phyloP scores from a whole-genome alignment of 192 early-diverging fungal species.

The Gamsiella multidivaricata region DNA sequence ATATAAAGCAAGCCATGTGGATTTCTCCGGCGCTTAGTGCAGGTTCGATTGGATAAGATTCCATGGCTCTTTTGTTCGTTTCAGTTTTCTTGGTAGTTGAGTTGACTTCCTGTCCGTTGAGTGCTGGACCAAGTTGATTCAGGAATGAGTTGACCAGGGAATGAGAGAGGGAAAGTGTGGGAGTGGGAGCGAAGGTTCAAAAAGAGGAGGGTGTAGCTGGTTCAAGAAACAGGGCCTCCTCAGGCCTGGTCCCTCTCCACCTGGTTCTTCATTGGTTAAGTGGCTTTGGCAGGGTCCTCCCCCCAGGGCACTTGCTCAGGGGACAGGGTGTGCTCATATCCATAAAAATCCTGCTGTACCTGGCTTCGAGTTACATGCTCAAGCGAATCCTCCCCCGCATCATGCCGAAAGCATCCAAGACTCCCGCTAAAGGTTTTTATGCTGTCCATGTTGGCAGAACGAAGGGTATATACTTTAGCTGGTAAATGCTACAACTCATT shows the following conservation, averaged over 20 bases:
- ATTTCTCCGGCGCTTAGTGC: conserved; percentile 26
- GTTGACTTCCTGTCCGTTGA: too few species aligned
- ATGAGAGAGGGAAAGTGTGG: not conserved
- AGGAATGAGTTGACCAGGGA: too few species aligned
- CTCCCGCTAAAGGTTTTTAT: conserved; percentile 48
- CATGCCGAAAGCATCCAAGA: conserved; percentile 42
- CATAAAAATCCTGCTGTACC: too few species aligned
- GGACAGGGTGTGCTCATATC: too few species aligned
- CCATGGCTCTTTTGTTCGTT: conserved; percentile 19
- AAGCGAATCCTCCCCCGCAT: conserved; percentile 10
- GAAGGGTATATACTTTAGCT: conserved; percentile 55
- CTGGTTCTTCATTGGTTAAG: too few species aligned
- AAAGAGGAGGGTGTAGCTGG: too few species aligned
- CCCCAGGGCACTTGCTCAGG: too few species aligned
- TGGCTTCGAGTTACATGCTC: conserved; percentile 22
- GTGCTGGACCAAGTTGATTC: too few species aligned
- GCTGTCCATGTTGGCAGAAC: conserved; percentile 59
- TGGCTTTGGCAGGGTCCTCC: too few species aligned
- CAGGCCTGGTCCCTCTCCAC: too few species aligned
- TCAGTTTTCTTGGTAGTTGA: too few species aligned
- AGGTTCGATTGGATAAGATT: conserved; percentile 42
- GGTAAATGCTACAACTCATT: conserved; percentile 27
- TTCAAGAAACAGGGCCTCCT: too few species aligned
- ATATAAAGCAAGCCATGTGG: conserved; percentile 47
- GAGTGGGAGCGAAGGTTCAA: not conserved